Base-by-base conservation (phyloP, 176 grass and related monocot species). In the Bolboschoenus planiculmis region DNA sequence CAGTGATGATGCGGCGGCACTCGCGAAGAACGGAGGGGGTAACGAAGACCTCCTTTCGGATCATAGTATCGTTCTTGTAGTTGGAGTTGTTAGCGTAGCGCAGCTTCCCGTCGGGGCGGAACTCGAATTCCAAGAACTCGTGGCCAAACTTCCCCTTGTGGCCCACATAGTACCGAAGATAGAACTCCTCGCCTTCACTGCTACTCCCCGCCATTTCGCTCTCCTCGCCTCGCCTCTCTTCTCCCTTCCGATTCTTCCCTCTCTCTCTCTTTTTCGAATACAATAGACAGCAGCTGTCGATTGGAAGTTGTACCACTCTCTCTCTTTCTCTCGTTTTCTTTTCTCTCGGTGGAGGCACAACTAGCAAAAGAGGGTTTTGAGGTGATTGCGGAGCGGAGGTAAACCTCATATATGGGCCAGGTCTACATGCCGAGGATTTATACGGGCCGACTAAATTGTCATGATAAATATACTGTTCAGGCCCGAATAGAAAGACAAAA, bases 11-110 rank as follows among this genome's bases (percentile, higher is more conserved):
- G 30, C 92, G 70, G 84, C 96, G 85, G 2, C 92, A 93, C 90
- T 99, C 96, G 84, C 92, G 90, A 48, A 99, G 87, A 78, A 99
- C 96, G 60, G 89, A 94, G 34, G 89, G 92, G 67, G 89, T 91
- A 75, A 99, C 89, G 87, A 99, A 99, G 75, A 99, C 93, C 91
- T 99, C 97, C 91, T 96, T 99, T 80, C 97, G 97, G 83, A 99
- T 99, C 97, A 99, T 99, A 83, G 97, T 99, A 84, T 99, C 97
- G 80, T 99, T 99, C 87, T 99, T 99, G 91, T 95, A 99, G 89
- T 99, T 99, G 83, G 96, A 99, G 92, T 99, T 99, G 84, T 99
- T 99, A 73, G 92, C 96, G 89, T 99, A 99, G 60, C 92, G 92
- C 39, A 99, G 96, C 85, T 95, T 95, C 82, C 96, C 96, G 83